Evolutionary conservation across 148 eudicot species (phyloP).

Genomic region (Polygonum maritimum): DNA sequence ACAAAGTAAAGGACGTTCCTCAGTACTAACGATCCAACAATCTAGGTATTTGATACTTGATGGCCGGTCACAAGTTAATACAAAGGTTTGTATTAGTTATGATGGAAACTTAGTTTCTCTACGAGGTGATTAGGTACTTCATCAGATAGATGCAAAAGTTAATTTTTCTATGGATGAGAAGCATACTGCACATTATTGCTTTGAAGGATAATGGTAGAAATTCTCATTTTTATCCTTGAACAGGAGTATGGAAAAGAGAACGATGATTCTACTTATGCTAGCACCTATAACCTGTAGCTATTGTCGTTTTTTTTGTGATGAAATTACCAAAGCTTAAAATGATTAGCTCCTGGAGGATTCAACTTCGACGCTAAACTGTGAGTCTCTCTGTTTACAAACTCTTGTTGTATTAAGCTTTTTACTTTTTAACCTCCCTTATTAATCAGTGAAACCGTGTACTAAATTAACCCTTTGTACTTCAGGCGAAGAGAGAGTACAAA

Average conservation of each 20-base stretch:
- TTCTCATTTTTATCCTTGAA: background rate
- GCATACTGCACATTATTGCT: background rate
- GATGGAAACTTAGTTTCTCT: background rate
- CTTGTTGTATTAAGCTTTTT: background rate
- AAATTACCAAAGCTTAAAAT: background rate
- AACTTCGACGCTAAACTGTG: constrained; percentile 97
- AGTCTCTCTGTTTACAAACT: constrained; percentile 18
- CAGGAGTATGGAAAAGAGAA: background rate
- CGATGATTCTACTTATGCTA: background rate
- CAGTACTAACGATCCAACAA: no score
- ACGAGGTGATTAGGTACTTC: background rate
- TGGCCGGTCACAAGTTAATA: background rate
- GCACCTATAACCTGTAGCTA: background rate
- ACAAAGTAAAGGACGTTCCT: no score
- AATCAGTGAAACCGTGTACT: background rate
- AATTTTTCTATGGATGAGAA: background rate
- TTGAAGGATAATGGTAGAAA: background rate
- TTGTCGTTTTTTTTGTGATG: background rate
- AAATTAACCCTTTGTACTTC: constrained; percentile 4
- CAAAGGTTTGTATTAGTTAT: background rate
- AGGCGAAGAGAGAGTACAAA: constrained; percentile 99
- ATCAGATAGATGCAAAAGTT: background rate
- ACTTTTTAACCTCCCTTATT: background rate
- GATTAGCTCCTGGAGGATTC: constrained; percentile 81
- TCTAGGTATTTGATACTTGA: background rate